These are phyloP conservation scores for Candida insectorum DNA, from an alignment of 805 yeast genomes.

Conservation along the genomic window DNA sequence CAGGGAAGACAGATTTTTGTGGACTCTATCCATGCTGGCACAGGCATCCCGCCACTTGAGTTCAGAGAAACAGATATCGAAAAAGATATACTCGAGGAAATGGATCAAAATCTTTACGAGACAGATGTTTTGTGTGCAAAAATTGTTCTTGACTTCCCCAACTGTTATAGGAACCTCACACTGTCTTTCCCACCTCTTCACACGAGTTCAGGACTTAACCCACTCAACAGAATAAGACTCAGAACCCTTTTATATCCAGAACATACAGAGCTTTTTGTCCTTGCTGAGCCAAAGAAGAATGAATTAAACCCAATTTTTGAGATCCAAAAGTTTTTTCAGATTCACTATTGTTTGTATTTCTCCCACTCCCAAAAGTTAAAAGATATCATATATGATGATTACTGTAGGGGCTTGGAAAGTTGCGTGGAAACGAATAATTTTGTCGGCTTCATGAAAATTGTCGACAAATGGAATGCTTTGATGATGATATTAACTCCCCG, in stretches of 20 bases:
- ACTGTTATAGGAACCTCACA: slow-evolving; percentile 32
- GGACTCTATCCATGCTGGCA: slow-evolving; percentile 22
- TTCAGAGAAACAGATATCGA: slow-evolving; percentile 12
- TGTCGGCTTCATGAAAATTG: slow-evolving; percentile 28
- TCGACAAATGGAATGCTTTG: slow-evolving; percentile 41
- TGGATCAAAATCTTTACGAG: slow-evolving; percentile 17
- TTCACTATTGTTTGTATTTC: slow-evolving; percentile 38
- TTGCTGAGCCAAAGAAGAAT: slow-evolving; percentile 51
- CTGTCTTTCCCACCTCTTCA: slow-evolving; percentile 34
- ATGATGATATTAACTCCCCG: slow-evolving; percentile 36
- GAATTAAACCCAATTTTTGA: slow-evolving; percentile 64
- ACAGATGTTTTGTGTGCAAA: slow-evolving; percentile 30
- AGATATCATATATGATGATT: slow-evolving; percentile 29
- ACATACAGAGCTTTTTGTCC: slow-evolving; percentile 47
- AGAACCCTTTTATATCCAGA: slow-evolving; percentile 40
- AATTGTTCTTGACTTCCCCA: slow-evolving; percentile 24
- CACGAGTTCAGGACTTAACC: slow-evolving; percentile 18
- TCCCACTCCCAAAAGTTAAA: slow-evolving; percentile 32
- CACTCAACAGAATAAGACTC: slow-evolving; percentile 26
- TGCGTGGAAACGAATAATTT: slow-evolving; percentile 33
- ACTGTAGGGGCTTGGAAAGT: slow-evolving; percentile 27
- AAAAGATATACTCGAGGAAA: slow-evolving; percentile 8
- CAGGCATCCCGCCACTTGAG: slow-evolving; percentile 17
- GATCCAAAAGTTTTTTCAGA: slow-evolving; percentile 45
- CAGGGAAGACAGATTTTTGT: slow-evolving; percentile 29